phyloP scores from a whole-genome alignment of 768 basidiomycete species.

The Pleurotus citrinopileatus region DNA sequence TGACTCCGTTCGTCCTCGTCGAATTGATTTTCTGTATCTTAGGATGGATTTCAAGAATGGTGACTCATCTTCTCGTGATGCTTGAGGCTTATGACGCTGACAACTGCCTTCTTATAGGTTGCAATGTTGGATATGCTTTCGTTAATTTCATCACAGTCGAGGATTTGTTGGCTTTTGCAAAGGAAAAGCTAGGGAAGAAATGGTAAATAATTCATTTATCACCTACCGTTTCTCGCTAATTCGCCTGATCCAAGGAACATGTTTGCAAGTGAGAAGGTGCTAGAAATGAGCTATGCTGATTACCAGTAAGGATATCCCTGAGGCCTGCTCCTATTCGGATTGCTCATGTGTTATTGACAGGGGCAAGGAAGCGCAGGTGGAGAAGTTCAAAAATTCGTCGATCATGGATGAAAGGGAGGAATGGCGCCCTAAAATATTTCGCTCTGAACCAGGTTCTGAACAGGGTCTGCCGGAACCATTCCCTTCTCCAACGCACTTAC shows the following conservation, averaged over 20 bases:
- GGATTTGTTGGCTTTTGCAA: slow-evolving; percentile 75
- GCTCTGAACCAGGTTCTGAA: slow-evolving; percentile 64
- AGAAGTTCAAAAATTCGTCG: slow-evolving; percentile 88
- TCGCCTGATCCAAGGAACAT: slow-evolving; percentile 61
- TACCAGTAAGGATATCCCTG: slow-evolving; percentile 68
- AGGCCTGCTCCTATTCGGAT: background rate
- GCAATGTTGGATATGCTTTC: slow-evolving; percentile 82
- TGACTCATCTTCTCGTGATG: slow-evolving; percentile 25
- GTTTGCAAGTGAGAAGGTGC: slow-evolving; percentile 87
- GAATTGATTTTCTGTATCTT: slow-evolving; percentile 85
- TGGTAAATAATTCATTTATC: slow-evolving; percentile 48
- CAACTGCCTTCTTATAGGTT: too few relatives aligned
- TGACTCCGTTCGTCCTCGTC: slow-evolving; percentile 66
- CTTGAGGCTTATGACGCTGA: background rate
- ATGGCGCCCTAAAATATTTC: slow-evolving; percentile 86
- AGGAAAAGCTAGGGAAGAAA: slow-evolving; percentile 70
- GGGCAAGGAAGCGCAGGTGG: slow-evolving; percentile 87
- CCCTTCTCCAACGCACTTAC: slow-evolving; percentile 76
- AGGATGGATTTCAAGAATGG: slow-evolving; percentile 85
- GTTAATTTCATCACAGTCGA: slow-evolving; percentile 85
- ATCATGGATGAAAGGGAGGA: slow-evolving; percentile 86
- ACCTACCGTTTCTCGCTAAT: background rate
- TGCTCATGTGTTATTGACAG: too few relatives aligned
- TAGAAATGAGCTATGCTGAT: slow-evolving; percentile 91
- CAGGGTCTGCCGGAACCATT: slow-evolving; percentile 80